Evolutionary conservation across 371 early-diverging fungal species (phyloP), one percentile per base, ranked within the genome.

Genomic region (Cokeromyces recurvatus): DNA sequence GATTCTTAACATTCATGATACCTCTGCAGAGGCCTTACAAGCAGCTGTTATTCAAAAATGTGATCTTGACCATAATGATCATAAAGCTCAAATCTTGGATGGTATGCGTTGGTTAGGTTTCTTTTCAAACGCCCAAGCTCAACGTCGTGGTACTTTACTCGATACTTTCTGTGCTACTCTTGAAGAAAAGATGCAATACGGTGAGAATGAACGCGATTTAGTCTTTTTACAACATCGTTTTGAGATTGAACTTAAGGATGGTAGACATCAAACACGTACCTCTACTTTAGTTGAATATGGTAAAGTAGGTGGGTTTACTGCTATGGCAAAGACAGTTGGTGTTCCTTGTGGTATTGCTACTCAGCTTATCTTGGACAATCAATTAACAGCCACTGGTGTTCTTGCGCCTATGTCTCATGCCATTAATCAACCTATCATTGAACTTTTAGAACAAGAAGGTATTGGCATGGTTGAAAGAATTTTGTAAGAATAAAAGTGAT

Each of bases 321-420:
- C 97, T 34, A 98, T 98, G 98, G 97, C 98, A 34, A 91, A 81
- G 57, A 92, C 97, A n/a, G 98, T 98, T 23, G 97, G 97, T 53
- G 81, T 92, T 32, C 98, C 98, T 32, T 94, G 94, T 51, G 98
- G 93, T 62, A 94, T 98, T 66, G 95, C 94, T 22, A 82, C 87
- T 8, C 90, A 96, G 66, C 71, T 96, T 57, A 74, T 98, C 6
- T 72, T 98, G 56, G 87, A 94, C 55, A 92, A 93, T 39, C 71
- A 82, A 62, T 66, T 86, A 57, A 79, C 68, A 41, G 71, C 74
- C 39, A 79, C 64, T 39, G 98, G 98, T 59, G 89, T 98, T 16
- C 56, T 97, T 53, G 95, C 94, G n/a, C 98, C 98, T 34, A 93
- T 95, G 87, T 68, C 84, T 2, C 57, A 75, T 19, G 94, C 89